Evolutionary conservation across 2,329 filamentous ascomycete genomes (phyloP), one percentile per base, ranked within the genome.

Genomic region (Cryphonectria nitschkei): DNA sequence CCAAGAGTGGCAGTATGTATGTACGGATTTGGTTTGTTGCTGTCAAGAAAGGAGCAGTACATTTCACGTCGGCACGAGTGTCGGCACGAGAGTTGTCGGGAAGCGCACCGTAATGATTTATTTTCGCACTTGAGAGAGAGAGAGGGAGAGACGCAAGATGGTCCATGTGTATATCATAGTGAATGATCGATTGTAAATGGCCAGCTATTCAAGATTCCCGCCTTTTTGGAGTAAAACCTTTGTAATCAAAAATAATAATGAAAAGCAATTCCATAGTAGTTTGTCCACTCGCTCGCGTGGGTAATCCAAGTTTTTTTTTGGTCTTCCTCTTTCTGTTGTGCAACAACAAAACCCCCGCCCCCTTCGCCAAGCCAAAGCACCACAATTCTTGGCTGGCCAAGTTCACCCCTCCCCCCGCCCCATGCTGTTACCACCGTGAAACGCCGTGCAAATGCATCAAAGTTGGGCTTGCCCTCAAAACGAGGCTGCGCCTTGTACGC

Each of bases 361-460:
- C 9, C 22, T 32, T 29, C 29, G 54, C 54, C 54, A 58, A 58
- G 54, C 54, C 6, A 58, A 13, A 32, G 54, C 3, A 32, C 13
- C 54, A 58, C 54, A 58, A 58, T 58, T 58, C 14, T 11, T 58
- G 1, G 46, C 13, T 58, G 54, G 54, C 14, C 54, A 58, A 3
- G 29, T 5, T 13, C 11, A n/a, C 46, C 43, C 43, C 46, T 50
- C 22, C 46, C 54, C 54, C n/a, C 46, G 29, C 54, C n/a, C 54
- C 26, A 58, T 32, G 26, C 43, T 61, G 41, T 50, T 46, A 61
- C 26, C 46, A 58, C 52, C 54, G 16, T 60, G 56, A 67, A 67
- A 67, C 65, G 65, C 65, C 65, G 46, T 67, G 67, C 46, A 68
- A 64, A 68, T 68, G 61, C 67, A 41, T 54, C 39, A 41, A 64